phyloP scores from a whole-genome alignment of 2,329 filamentous ascomycete genomes.

The Xylariales sp. region DNA sequence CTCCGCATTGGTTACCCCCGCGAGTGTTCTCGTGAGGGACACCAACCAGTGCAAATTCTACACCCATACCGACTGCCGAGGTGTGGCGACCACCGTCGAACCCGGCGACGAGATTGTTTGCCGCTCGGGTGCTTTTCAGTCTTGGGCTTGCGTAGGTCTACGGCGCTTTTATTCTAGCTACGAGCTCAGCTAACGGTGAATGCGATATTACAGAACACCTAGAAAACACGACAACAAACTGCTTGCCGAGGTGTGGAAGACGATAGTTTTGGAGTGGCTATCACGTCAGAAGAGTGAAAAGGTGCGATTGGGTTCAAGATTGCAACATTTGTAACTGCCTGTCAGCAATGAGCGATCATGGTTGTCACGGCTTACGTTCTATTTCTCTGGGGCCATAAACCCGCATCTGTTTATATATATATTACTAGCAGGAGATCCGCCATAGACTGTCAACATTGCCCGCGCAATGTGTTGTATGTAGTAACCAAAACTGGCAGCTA shows the following conservation, averaged over 20 bases:
- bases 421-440: no score
- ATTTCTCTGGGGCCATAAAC: no score
- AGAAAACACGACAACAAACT: background rate
- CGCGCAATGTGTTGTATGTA: no score
- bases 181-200: constrained; percentile 5
- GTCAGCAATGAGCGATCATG: no score
- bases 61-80: constrained; percentile 1
- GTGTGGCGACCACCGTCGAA: constrained; percentile 3
- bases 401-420: no score
- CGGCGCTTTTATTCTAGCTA: constrained; percentile 1
- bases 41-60: constrained; percentile 5
- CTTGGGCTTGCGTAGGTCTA: constrained; percentile 6
- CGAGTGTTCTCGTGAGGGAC: background rate
- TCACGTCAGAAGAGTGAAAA: background rate
- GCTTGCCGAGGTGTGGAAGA: background rate
- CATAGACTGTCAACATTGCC: no score
- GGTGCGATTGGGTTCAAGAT: background rate
- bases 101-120: constrained; percentile 1
- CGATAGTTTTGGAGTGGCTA: constrained; percentile 2
- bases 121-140: constrained; percentile 1
- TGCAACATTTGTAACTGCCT: no score
- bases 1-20: background rate
- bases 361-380: no score
- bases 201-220: constrained; percentile 5
- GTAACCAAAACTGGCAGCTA: no score